Evolutionary conservation across 2,329 filamentous ascomycete genomes (phyloP).

Genomic region (Fusarium camptoceras): DNA sequence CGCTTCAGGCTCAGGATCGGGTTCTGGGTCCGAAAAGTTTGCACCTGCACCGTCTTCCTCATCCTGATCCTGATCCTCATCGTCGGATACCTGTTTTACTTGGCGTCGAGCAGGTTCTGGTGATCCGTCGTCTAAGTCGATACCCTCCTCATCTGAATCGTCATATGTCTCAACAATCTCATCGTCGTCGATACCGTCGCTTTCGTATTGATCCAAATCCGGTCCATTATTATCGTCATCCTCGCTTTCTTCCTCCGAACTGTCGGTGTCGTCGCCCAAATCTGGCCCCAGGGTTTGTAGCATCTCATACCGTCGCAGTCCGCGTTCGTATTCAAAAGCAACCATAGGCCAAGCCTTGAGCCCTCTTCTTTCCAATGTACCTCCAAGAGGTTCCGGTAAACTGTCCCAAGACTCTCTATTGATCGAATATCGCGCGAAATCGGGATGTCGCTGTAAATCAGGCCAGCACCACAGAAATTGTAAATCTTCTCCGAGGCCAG

Average conservation of each 20-base stretch:
- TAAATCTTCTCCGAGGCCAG: conserved; percentile 43
- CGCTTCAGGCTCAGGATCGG: conserved; percentile 32
- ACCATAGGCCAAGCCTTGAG: conserved; percentile 49
- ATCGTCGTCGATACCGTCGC: conserved; percentile 55
- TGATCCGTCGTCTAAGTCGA: conserved; percentile 26
- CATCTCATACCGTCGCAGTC: conserved; percentile 31
- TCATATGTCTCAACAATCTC: conserved; percentile 45
- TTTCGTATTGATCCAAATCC: conserved; percentile 52
- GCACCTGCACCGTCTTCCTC: conserved; percentile 22
- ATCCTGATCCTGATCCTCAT: conserved; percentile 29
- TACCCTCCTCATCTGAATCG: conserved; percentile 46
- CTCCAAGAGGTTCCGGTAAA: conserved; percentile 5
- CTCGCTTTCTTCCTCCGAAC: conserved; percentile 26
- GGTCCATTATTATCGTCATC: conserved; percentile 24
- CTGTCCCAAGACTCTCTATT: conserved; percentile 17
- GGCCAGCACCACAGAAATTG: conserved; percentile 51
- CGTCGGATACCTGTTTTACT: conserved; percentile 20
- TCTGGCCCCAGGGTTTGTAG: conserved; percentile 22
- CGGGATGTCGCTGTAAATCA: conserved; percentile 46
- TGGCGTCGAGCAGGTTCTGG: not conserved
- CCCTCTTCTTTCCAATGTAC: conserved; percentile 12
- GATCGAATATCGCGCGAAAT: conserved; percentile 47
- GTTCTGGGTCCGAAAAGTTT: conserved; percentile 50
- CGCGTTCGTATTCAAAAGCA: conserved; percentile 42
- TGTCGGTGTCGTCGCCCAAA: conserved; percentile 25